Evolutionary conservation across 139 green algal genomes (phyloP).

Genomic region (Micractinium conductrix): DNA sequence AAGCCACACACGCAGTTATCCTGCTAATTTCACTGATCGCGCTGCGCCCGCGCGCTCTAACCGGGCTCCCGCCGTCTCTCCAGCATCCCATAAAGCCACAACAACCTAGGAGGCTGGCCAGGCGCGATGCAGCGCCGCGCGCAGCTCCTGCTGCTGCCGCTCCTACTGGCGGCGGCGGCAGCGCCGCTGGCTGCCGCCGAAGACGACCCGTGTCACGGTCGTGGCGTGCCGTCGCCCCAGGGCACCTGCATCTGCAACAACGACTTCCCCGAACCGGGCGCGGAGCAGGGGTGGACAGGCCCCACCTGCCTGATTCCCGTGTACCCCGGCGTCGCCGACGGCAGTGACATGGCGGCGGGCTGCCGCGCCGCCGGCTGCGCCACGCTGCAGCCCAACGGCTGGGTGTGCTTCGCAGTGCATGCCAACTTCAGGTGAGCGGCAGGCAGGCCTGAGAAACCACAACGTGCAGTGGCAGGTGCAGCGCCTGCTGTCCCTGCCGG

Average conservation of each 20-base stretch:
- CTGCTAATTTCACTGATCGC: too few relatives aligned
- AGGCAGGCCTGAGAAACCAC: neutral
- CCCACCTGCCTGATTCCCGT: conserved; percentile 24
- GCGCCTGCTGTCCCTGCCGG: neutral
- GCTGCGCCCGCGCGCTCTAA: too few relatives aligned
- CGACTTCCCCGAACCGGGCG: conserved; percentile 7
- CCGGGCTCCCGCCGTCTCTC: too few relatives aligned
- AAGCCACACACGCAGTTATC: too few relatives aligned
- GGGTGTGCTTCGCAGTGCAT: conserved; percentile 47
- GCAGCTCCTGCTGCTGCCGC: too few relatives aligned
- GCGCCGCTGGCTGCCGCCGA: neutral
- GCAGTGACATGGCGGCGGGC: conserved; percentile 9
- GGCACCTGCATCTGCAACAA: conserved; percentile 33
- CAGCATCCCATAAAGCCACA: too few relatives aligned
- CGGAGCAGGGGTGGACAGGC: conserved; percentile 35
- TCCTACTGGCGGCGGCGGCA: neutral
- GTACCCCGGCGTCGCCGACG: neutral
- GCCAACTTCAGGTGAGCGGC: conserved; percentile 25
- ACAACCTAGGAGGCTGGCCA: too few relatives aligned
- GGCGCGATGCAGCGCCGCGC: too few relatives aligned
- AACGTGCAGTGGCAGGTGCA: too few relatives aligned
- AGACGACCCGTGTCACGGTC: conserved; percentile 3
- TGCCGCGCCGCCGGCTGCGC: conserved; percentile 36
- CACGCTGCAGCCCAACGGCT: conserved; percentile 32
- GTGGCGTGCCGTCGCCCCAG: neutral